A percentile compares a stretch with the other conserved stretches of the same genome.
Conservation (phyloP, 2,329 filamentous ascomycete species). For the Exserohilum turcica region DNA sequence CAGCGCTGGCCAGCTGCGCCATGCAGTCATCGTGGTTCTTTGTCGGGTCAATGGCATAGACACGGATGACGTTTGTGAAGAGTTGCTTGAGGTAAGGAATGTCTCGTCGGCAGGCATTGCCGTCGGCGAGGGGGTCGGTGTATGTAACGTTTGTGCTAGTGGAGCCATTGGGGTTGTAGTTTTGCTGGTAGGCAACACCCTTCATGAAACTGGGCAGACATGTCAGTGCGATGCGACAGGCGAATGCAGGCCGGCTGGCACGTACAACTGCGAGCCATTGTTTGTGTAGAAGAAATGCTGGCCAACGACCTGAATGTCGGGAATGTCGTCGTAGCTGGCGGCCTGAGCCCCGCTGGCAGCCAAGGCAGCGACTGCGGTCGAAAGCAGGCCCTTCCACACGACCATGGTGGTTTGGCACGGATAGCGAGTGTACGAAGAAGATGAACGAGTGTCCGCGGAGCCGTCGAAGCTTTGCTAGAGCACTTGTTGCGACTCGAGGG, state of each 20-base stretch:
- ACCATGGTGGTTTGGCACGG: not conserved
- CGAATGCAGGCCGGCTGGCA: not conserved
- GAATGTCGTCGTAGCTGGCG: constrained; percentile 41
- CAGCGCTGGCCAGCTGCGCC: constrained; percentile 76
- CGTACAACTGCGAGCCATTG: constrained; percentile 71
- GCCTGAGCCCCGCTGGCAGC: constrained; percentile 21
- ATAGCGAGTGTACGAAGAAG: constrained; percentile 9
- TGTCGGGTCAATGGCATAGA: constrained; percentile 87
- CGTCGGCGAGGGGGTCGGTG: constrained; percentile 81
- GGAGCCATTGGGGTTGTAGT: constrained; percentile 39
- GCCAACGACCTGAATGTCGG: constrained; percentile 57
- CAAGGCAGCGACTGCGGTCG: constrained; percentile 23
- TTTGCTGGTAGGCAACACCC: constrained; percentile 89
- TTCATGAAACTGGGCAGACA: constrained; percentile 69
- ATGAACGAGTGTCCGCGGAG: constrained; percentile 6
- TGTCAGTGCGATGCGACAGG: constrained; percentile 8
- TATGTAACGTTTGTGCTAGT: constrained; percentile 58
- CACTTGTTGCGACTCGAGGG: not conserved
- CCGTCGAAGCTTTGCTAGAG: not conserved
- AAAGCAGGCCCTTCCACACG: constrained; percentile 19
- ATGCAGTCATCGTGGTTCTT: constrained; percentile 83
- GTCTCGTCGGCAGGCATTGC: constrained; percentile 75
- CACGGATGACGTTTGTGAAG: constrained; percentile 84
- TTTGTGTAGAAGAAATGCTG: constrained; percentile 90
- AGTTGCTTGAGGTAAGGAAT: constrained; percentile 80